Evolutionary conservation across 768 basidiomycete species (phyloP), one percentile per base, ranked within the genome.

Genomic region (Russula sp.): DNA sequence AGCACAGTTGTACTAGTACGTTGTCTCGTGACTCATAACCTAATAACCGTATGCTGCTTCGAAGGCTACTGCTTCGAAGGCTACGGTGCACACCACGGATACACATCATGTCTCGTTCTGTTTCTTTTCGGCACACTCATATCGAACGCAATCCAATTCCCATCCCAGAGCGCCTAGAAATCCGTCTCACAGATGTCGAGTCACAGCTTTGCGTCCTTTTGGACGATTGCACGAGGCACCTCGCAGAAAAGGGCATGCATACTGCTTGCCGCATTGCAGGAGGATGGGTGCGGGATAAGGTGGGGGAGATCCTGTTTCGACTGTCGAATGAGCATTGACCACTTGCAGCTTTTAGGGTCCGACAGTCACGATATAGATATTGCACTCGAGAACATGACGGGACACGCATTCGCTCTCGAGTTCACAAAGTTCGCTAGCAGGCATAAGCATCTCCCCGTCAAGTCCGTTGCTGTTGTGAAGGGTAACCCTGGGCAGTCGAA

Each of bases 261-360:
- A 86, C 84, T 0, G 80, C 83, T 1, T 96, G 96, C 72, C 82
- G 97, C 68, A 91, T 99, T 52, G 97, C 94, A 11, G 97, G 97
- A 18, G 97, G 97, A 20, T 99, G 97, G 97, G 97, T 98, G 50
- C 80, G 97, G 70, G 97, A 99, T 75, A 99, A 99, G 87, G 96
- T 94, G 64, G 68, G 76, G 73, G 32, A n/a, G 7, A 14, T 6
- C 22, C 31, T 62, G 13, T 22, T 51, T 31, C 51, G 32, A 44
- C 20, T 59, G 42, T 31, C 27, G 32, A 42, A 44, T 58, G 35
- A 52, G 22, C 55, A 50, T 57, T 10, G 58, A 54, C 57, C 45
- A 35, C 31, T 31, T 20, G 18, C 56, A 94, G 97, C 78, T 98
- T 50, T 80, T 98, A 40, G 88, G 87, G 11, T 78, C 82, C 18